A percentile compares a stretch with the other conserved stretches of the same genome.
Evolutionary conservation across 441 rosid species (phyloP).

Genomic region (Gossypium davidsonii): DNA sequence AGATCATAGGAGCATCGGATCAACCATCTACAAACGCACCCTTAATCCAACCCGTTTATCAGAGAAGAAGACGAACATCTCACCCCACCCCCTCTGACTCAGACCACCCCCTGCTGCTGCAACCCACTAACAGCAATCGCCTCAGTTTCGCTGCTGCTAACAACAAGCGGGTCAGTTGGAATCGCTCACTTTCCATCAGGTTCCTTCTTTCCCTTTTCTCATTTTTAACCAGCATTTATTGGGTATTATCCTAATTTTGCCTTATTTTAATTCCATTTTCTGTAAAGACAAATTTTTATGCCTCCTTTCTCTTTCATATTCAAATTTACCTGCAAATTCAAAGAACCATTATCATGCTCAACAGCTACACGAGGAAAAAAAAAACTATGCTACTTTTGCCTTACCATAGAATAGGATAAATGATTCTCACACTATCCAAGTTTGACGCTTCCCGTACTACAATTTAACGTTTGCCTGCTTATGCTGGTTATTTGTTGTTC

Average conservation of each 20-base stretch:
- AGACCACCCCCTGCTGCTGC: slow-evolving; percentile 16
- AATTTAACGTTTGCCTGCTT: neutral
- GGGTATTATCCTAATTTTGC: neutral
- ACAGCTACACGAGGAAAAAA: neutral
- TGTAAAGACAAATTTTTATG: neutral
- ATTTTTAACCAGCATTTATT: neutral
- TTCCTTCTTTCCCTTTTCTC: slow-evolving; percentile 5
- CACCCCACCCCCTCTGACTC: neutral
- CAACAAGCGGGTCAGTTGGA: slow-evolving; percentile 71
- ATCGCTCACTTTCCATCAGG: slow-evolving; percentile 88
- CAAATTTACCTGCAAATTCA: neutral
- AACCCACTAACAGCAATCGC: slow-evolving; percentile 30
- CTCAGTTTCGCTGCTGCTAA: slow-evolving; percentile 41
- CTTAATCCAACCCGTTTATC: slow-evolving; percentile 36
- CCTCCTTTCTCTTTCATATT: neutral
- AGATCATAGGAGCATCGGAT: slow-evolving; percentile 31
- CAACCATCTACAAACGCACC: slow-evolving; percentile 18
- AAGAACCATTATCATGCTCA: neutral
- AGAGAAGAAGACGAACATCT: slow-evolving; percentile 32
- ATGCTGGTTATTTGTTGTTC: neutral
- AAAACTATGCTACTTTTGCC: neutral
- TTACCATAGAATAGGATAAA: neutral
- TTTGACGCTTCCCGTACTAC: neutral
- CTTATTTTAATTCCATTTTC: neutral
- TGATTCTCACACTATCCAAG: neutral